Evolutionary conservation across 1,284 basidiomycete genomes (phyloP).

Genomic region (Cryptococcus sp.): DNA sequence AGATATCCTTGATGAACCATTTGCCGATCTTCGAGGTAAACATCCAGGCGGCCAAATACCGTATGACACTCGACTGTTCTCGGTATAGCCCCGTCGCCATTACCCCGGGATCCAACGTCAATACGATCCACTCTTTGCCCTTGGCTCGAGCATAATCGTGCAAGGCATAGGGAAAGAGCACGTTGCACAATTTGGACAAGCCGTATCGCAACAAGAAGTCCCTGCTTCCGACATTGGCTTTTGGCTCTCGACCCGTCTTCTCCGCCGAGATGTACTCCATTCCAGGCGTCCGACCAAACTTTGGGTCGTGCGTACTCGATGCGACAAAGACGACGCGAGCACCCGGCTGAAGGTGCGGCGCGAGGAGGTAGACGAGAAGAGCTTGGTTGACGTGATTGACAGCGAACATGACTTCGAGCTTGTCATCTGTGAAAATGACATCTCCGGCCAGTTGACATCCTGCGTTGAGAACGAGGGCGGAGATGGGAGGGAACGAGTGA

Average conservation of each 20-base stretch:
- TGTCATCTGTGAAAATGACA: conserved; percentile 5
- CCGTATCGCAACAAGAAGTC: conserved; percentile 8
- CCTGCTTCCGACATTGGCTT: background rate
- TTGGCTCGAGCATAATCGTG: conserved; percentile 1
- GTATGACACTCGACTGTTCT: background rate
- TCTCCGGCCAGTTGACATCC: conserved; percentile 4
- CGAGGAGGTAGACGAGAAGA: conserved; percentile 21
- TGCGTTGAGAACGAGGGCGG: conserved; percentile 7
- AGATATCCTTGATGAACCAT: conserved; percentile 5
- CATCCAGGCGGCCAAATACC: background rate
- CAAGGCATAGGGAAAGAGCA: conserved; percentile 17
- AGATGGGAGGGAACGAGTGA: conserved; percentile 8
- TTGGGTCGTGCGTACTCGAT: conserved; percentile 12
- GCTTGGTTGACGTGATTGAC: conserved; percentile 22
- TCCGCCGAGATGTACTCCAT: conserved; percentile 15
- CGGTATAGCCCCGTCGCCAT: conserved; percentile 14
- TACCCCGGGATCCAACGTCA: conserved; percentile 19
- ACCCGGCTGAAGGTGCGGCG: conserved; percentile 1
- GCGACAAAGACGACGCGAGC: conserved; percentile 14
- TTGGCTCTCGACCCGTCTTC: conserved; percentile 8
- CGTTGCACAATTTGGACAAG: conserved; percentile 8
- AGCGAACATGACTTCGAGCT: conserved; percentile 17
- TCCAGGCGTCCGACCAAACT: conserved; percentile 2
- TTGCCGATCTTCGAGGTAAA: background rate
- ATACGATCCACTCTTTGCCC: conserved; percentile 12